Evolutionary conservation across 2,329 filamentous ascomycete species (phyloP).

Genomic region (Aspergillus spinulosporus): DNA sequence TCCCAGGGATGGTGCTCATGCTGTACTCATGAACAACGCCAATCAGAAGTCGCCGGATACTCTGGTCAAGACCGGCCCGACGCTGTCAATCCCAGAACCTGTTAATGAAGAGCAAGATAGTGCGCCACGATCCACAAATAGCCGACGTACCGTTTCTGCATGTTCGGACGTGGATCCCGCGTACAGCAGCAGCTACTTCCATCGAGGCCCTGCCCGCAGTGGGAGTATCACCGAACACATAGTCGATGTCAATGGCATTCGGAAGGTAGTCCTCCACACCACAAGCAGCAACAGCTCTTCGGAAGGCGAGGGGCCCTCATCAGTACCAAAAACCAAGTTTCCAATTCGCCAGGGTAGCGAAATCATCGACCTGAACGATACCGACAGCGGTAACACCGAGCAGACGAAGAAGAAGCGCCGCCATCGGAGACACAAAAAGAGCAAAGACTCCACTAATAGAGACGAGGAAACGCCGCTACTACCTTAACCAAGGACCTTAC

Average conservation of each 20-base stretch:
- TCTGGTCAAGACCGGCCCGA: constrained; percentile 28
- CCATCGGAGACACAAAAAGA: constrained; percentile 23
- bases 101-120: constrained; percentile 36
- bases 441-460: not conserved
- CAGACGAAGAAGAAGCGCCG: constrained; percentile 30
- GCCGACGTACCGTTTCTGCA: constrained; percentile 24
- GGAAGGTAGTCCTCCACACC: constrained; percentile 73
- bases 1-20: constrained; percentile 66
- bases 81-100: constrained; percentile 34
- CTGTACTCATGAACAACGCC: constrained; percentile 55
- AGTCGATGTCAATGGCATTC: constrained; percentile 71
- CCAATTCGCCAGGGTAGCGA: constrained; percentile 19
- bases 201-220: constrained; percentile 60
- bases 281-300: constrained; percentile 60
- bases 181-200: constrained; percentile 34
- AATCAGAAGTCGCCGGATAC: constrained; percentile 24
- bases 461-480: constrained; percentile 22
- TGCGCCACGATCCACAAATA: constrained; percentile 23
- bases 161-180: constrained; percentile 21
- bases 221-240: constrained; percentile 78
- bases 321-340: constrained; percentile 10
- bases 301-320: constrained; percentile 28
- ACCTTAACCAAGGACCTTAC: constrained; percentile 4
- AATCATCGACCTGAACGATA: constrained; percentile 16
- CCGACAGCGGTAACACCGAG: constrained; percentile 8